These are phyloP conservation scores for Mycena metata DNA, from an alignment of 768 basidiomycete genomes.

Conservation along the genomic window DNA sequence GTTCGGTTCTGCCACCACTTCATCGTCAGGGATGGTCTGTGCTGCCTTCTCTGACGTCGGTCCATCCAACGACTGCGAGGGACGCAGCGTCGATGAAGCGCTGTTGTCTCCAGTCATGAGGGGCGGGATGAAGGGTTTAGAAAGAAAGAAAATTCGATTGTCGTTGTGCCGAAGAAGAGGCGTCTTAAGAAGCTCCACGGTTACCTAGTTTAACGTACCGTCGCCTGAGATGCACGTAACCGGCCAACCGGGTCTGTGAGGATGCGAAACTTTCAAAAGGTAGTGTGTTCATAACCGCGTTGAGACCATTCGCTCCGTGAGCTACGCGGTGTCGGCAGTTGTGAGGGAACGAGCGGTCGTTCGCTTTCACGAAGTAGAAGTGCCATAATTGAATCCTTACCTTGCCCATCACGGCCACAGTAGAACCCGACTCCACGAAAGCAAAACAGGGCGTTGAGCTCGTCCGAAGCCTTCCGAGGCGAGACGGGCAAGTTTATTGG, in stretches of 20 bases:
- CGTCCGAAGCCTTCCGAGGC: no score
- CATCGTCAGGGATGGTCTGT: neutral
- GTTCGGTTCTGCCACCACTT: neutral
- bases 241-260: neutral
- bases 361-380: no score
- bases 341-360: no score
- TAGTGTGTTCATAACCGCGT: no score
- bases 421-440: no score
- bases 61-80: constrained; percentile 4
- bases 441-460: no score
- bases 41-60: neutral
- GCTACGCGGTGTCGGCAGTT: no score
- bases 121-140: neutral
- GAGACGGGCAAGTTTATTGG: no score
- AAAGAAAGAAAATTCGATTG: neutral
- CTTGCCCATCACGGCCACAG: no score
- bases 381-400: no score
- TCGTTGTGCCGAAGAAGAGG: constrained; percentile 9
- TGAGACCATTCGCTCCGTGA: no score
- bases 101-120: constrained; percentile 1
- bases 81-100: constrained; percentile 8
- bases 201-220: constrained; percentile 5
- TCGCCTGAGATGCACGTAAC: neutral
- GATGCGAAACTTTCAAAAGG: neutral
- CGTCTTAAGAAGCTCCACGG: neutral